Evolutionary conservation across 495 filamentous ascomycete species (phyloP).

Genomic region (Penicillium argentinense): DNA sequence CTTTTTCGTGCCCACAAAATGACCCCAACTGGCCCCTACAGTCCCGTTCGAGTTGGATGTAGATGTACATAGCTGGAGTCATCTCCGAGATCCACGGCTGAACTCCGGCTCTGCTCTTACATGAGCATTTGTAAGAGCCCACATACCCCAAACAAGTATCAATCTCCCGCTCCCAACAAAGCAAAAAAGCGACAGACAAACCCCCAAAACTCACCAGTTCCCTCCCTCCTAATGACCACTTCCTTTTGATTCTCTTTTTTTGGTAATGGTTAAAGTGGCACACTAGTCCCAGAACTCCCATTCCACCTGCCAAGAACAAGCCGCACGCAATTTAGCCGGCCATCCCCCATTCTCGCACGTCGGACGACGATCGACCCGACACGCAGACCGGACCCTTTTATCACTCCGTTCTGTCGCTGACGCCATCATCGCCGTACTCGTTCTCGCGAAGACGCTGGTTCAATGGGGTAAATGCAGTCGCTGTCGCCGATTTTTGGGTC

Average conservation of each 20-base stretch:
- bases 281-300: background rate
- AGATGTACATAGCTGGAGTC: too few relatives aligned
- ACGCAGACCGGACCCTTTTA: background rate
- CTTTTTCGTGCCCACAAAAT: too few relatives aligned
- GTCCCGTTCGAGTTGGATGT: too few relatives aligned
- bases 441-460: background rate
- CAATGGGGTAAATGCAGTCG: slow-evolving; percentile 1
- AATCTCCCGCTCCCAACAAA: too few relatives aligned
- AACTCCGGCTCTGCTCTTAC: background rate
- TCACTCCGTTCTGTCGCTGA: background rate
- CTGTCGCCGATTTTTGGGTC: background rate
- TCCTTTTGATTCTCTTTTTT: background rate
- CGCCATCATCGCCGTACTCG: background rate
- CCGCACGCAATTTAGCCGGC: too few relatives aligned
- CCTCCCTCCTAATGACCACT: too few relatives aligned
- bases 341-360: background rate
- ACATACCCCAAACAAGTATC: too few relatives aligned
- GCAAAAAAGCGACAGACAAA: too few relatives aligned
- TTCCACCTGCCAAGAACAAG: too few relatives aligned
- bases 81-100: too few relatives aligned
- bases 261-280: background rate
- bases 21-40: too few relatives aligned
- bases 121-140: background rate
- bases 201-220: too few relatives aligned
- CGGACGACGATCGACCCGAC: slow-evolving; percentile 3